These are phyloP conservation scores for Lasiosphaeriaceae sp. DNA, from an alignment of 495 filamentous ascomycete species.

Conservation along the genomic window DNA sequence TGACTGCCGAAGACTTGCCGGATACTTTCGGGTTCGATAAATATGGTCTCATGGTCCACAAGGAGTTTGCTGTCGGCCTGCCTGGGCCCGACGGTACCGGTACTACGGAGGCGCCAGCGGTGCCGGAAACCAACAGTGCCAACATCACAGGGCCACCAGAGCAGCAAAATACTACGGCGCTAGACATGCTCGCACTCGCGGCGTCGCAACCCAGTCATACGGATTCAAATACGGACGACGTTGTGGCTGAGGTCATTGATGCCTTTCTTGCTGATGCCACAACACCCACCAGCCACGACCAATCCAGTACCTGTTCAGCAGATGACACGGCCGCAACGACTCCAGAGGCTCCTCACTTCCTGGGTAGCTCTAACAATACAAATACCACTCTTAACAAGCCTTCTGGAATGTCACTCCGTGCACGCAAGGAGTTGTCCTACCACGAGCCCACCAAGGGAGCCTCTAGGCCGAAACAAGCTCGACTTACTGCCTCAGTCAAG, in stretches of 20 bases:
- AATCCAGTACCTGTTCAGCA: not conserved
- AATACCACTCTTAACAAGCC: not conserved
- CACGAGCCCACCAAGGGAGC: not conserved
- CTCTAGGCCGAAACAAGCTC: not conserved
- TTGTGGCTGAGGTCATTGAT: not conserved
- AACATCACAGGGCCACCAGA: not conserved
- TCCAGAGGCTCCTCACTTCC: not conserved
- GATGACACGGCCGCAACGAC: not conserved
- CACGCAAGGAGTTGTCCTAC: not conserved
- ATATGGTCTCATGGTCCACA: not conserved
- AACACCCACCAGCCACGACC: not conserved
- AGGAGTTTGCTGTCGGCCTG: not conserved
- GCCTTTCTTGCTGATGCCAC: not conserved
- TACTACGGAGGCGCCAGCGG: not conserved
- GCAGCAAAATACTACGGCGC: not conserved
- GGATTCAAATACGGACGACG: not conserved
- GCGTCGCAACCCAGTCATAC: not conserved
- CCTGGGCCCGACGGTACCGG: not conserved
- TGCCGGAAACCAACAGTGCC: not conserved
- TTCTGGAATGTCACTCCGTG: not conserved
- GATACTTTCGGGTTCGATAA: not conserved
- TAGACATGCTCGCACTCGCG: not conserved
- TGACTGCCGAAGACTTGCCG: not conserved
- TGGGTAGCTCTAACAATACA: not conserved
- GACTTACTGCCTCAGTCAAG: not conserved